Evolutionary conservation across 169 alveolate species (phyloP).

Genomic region (Cyclospora cayetanensis): DNA sequence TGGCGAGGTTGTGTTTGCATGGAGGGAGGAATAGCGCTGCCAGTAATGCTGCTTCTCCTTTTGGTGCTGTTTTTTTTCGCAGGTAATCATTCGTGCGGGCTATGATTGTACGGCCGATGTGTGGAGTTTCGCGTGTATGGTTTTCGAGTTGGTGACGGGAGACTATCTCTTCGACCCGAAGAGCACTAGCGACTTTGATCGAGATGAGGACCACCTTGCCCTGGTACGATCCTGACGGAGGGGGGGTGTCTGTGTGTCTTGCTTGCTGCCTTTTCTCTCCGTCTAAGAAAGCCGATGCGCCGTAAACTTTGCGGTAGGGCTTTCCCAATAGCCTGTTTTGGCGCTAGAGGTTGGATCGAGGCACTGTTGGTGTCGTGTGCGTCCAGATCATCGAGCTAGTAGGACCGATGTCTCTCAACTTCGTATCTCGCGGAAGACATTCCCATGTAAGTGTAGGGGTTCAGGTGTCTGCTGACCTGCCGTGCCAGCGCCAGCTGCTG

Average conservation of each 20-base stretch:
- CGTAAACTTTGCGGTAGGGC: neutral
- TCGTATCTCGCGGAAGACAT: conserved; percentile 68
- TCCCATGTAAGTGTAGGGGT: conserved; percentile 47
- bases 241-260: conserved; percentile 91
- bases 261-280: conserved; percentile 26
- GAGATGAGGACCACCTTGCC: conserved; percentile 94
- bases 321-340: neutral
- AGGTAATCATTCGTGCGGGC: conserved; percentile 92
- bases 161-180: conserved; percentile 98
- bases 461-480: neutral
- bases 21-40: too few species aligned
- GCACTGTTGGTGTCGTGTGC: neutral
- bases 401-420: conserved; percentile 50
- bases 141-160: conserved; percentile 98
- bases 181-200: conserved; percentile 81
- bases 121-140: conserved; percentile 98
- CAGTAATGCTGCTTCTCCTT: neutral
- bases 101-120: conserved; percentile 97
- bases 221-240: conserved; percentile 93
- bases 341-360: neutral
- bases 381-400: conserved; percentile 69
- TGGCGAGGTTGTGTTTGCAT: neutral
- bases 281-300: neutral
- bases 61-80: neutral
- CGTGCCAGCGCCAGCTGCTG: neutral